Evolutionary conservation across 2,329 filamentous ascomycete genomes (phyloP), one percentile per base, ranked within the genome.

Genomic region (Cladosporium velox): DNA sequence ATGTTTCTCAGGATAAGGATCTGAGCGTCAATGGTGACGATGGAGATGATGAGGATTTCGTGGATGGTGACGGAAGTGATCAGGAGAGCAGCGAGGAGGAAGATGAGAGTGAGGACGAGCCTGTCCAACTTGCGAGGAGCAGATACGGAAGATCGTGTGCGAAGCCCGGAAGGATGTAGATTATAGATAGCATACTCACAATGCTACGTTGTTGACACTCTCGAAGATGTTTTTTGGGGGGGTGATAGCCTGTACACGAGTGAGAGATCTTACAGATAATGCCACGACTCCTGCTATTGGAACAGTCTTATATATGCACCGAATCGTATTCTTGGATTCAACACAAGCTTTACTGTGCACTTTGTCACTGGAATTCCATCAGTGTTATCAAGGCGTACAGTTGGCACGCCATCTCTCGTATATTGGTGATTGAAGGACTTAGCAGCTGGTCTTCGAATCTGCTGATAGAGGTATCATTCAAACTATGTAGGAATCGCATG

Each of bases 41-140:
- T 12, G 70, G 70, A 2, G 67, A 67, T 18, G 65, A 66, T 12
- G 67, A 61, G 18, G 65, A 65, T n/a, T 65, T 59, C 18, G 63
- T 51, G 2, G 32, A 28, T 12, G 63, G 44, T 5, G 47, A 35
- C 14, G 30, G 10, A n/a, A 54, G 60, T 30, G 52, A 52, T 18
- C 18, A 28, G 18, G 63, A 60, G 18, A 65, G 63, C 28, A 49
- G 62, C 24, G 52, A 49, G n/a, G 62, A 64, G 18, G 54, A 58
- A 4, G 51, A 64, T 18, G 18, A 35, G 6, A 38, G 47, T 15
- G 63, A 60, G 18, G n/a, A 54, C 41, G 63, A 60, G 44, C 28
- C 26, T 15, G 55, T 41, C 15, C 32, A 24, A 24, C 11, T 28
- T 15, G 55, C 2, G 11, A 32, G n/a, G 3, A 55, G 52, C 32